phyloP scores from a whole-genome alignment of 345 rosid species.

The Heritiera littoralis region DNA sequence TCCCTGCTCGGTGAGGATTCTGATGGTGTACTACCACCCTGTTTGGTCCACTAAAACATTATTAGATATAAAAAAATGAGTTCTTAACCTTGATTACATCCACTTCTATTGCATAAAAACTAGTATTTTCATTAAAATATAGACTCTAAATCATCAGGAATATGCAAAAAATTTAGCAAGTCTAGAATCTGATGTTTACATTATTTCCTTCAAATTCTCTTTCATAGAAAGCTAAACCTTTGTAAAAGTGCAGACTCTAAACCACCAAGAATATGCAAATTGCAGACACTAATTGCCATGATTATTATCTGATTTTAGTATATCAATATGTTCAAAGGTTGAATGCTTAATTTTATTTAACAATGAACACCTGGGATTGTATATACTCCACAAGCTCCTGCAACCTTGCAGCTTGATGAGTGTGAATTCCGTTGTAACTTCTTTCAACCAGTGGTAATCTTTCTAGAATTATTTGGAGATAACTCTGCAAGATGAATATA shows the following conservation, averaged over 20 bases:
- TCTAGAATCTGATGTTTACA: background rate
- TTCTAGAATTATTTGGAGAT: conserved; percentile 90
- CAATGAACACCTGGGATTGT: conserved; percentile 76
- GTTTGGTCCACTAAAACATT: conserved; percentile 24
- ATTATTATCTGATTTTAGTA: background rate
- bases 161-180: background rate
- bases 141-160: too few relatives aligned
- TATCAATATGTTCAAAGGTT: background rate
- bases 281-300: background rate
- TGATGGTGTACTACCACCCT: conserved; percentile 74
- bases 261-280: background rate
- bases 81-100: background rate
- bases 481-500: conserved; percentile 52
- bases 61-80: background rate
- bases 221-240: background rate
- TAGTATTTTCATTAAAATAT: background rate
- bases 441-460: conserved; percentile 67
- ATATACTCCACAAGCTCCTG: conserved; percentile 89
- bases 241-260: background rate
- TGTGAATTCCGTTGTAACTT: conserved; percentile 73
- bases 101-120: background rate
- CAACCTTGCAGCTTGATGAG: conserved; percentile 79
- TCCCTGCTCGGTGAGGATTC: conserved; percentile 82
- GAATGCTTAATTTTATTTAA: background rate
- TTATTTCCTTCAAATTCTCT: background rate